Base-by-base conservation (phyloP, 208 protist species). In the Trypanosoma boissoni region DNA sequence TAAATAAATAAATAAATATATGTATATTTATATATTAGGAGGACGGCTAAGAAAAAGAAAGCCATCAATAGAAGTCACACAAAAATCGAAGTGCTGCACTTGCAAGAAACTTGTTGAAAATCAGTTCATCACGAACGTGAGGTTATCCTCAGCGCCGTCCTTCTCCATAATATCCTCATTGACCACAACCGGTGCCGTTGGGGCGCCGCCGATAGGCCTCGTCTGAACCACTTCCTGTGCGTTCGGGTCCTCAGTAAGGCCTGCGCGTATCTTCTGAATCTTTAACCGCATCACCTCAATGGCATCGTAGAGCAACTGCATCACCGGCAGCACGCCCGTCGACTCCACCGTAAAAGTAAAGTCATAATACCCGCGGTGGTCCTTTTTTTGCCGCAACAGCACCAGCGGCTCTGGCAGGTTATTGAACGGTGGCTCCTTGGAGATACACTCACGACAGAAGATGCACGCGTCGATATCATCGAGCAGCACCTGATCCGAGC, bases 371-470 rank as follows among this genome's bases (percentile, higher is more conserved):
- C 86, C 90, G 9, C 72, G 64, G 26, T 55, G 52, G 52, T 80
- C 80, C 68, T 81, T 79, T 60, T 79, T 88, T 42, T 78, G 85
- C 2, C 82, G 77, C 45, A 97, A 80, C 64, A 93, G 80, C 9
- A 96, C 93, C 9, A 96, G 86, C 7, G 87, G 85, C 55, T 93
- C 85, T 3, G 77, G 65, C 3, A 94, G 64, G 12, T 83, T 81
- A 52, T 88, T 59, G 67, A 93, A 91, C 10, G 83, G 71, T 0
- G 81, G 76, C 26, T 95, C 85, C 29, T 74, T 68, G 24, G 84
- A 78, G 7, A 80, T 76, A 74, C 96, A 98, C 74, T 99, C 94
- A 12, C 85, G 74, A 72, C 94, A 98, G 65, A 92, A 98, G 58
- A 97, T 97, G 64, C 93, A 98, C 18, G 61, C 64, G 6, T 81